Conservation (phyloP, 2,329 filamentous ascomycete genomes). For the Colletotrichum echinochloae region DNA sequence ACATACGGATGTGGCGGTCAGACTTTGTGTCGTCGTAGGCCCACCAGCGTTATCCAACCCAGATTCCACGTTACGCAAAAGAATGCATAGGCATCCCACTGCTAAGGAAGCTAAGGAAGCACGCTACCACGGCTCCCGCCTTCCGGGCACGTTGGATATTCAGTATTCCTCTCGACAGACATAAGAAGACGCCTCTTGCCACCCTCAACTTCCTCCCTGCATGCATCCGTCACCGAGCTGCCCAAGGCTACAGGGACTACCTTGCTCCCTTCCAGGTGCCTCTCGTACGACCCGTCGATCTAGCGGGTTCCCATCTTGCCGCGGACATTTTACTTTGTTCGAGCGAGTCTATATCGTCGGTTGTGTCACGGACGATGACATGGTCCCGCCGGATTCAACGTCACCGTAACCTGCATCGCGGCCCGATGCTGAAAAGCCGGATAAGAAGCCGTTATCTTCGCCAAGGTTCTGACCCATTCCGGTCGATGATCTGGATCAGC, state of each 20-base stretch:
- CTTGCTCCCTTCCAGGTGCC: background rate
- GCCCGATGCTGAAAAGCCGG: background rate
- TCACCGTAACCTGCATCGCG: background rate
- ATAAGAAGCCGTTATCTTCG: background rate
- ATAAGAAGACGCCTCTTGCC: background rate
- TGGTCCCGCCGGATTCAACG: background rate
- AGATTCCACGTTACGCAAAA: slow-evolving; percentile 9
- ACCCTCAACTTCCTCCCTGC: background rate
- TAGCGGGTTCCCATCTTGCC: background rate
- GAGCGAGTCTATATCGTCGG: background rate
- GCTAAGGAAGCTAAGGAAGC: background rate
- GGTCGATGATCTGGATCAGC: background rate
- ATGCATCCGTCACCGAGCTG: background rate
- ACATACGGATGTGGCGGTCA: background rate
- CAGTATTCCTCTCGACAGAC: background rate
- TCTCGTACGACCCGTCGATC: background rate
- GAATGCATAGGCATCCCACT: background rate
- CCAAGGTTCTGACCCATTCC: background rate
- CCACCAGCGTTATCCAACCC: background rate
- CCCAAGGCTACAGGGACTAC: slow-evolving; percentile 6
- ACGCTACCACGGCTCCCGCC: background rate
- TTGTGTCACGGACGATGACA: slow-evolving; percentile 3
- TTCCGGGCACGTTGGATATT: slow-evolving; percentile 7
- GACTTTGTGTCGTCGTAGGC: too few species aligned
- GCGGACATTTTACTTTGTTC: background rate